phyloP scores from a whole-genome alignment of 495 filamentous ascomycete species.

The Aspergillus incahuasiensis region DNA sequence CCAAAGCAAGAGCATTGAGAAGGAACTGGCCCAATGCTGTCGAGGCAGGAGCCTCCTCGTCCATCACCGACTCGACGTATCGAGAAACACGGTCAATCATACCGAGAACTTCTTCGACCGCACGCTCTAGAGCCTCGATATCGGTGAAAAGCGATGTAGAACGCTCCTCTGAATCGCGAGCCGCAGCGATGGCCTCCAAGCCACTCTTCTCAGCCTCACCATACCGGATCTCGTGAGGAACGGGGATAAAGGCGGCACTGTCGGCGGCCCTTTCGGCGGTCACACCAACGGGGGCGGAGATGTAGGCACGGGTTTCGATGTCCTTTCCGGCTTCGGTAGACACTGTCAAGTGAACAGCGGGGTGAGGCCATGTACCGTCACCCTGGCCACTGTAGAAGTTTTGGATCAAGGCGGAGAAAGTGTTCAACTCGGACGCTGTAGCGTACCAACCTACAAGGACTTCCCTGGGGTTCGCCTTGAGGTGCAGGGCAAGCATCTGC shows the following conservation, averaged over 20 bases:
- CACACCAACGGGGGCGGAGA: constrained; percentile 89
- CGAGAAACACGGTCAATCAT: constrained; percentile 85
- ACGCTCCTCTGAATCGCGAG: constrained; percentile 73
- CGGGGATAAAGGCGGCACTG: constrained; percentile 92
- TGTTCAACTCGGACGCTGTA: constrained; percentile 91
- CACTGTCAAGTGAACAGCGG: constrained; percentile 92
- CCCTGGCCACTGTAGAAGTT: constrained; percentile 98
- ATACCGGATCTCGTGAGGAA: constrained; percentile 87
- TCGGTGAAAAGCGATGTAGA: constrained; percentile 70
- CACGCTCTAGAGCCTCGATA: constrained; percentile 78
- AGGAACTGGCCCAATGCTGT: constrained; percentile 91
- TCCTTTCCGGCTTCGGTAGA: constrained; percentile 79
- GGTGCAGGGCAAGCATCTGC: constrained; percentile 90
- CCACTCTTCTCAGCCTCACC: constrained; percentile 89
- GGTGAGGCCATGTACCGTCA: constrained; percentile 93
- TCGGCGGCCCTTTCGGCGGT: constrained; percentile 91
- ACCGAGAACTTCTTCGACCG: constrained; percentile 76
- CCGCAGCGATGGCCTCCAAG: constrained; percentile 76
- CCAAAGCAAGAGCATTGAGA: constrained; percentile 83
- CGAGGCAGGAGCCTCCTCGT: constrained; percentile 62
- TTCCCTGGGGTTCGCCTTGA: constrained; percentile 91
- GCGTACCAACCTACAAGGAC: constrained; percentile 97
- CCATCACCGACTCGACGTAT: constrained; percentile 82
- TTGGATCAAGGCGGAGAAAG: constrained; percentile 95
- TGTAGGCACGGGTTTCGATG: constrained; percentile 84